Evolutionary conservation across 768 basidiomycete species (phyloP).

Genomic region (Crepidotus variabilis): DNA sequence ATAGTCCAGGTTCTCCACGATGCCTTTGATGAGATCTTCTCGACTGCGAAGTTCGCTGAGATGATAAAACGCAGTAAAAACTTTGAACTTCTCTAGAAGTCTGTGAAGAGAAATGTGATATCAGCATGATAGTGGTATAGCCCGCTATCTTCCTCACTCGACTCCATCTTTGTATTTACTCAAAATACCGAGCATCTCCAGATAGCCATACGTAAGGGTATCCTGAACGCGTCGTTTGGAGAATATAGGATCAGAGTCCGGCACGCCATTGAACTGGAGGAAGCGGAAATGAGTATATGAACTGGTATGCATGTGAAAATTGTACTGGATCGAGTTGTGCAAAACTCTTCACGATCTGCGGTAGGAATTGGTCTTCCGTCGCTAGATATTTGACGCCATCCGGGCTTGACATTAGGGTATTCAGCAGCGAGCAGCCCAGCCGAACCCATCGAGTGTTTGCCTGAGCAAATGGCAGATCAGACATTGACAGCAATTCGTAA

Average conservation of each 20-base stretch:
- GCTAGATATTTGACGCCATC: conserved; percentile 83
- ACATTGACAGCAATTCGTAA: background rate
- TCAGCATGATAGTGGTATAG: background rate
- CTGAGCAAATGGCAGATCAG: conserved; percentile 36
- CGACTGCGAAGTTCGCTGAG: conserved; percentile 86
- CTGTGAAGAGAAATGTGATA: conserved; percentile 35
- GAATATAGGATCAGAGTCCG: conserved; percentile 77
- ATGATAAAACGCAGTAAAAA: conserved; percentile 96
- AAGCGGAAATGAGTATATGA: background rate
- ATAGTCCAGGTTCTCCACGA: conserved; percentile 91
- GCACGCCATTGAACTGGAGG: conserved; percentile 63
- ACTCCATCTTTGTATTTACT: conserved; percentile 88
- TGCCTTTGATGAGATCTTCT: conserved; percentile 88
- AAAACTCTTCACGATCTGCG: conserved; percentile 83
- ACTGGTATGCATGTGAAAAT: background rate
- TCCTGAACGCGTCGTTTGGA: conserved; percentile 78
- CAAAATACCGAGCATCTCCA: conserved; percentile 92
- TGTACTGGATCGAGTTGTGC: conserved; percentile 81
- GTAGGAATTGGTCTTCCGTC: conserved; percentile 80
- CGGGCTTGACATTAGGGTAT: conserved; percentile 74
- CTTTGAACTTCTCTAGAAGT: conserved; percentile 83
- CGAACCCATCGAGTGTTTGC: conserved; percentile 80
- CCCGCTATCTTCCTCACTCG: conserved; percentile 52
- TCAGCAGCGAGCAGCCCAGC: conserved; percentile 78
- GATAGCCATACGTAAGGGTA: conserved; percentile 86